Conservation (phyloP, 106 monocot species). For the Platanthera zijinensis region DNA sequence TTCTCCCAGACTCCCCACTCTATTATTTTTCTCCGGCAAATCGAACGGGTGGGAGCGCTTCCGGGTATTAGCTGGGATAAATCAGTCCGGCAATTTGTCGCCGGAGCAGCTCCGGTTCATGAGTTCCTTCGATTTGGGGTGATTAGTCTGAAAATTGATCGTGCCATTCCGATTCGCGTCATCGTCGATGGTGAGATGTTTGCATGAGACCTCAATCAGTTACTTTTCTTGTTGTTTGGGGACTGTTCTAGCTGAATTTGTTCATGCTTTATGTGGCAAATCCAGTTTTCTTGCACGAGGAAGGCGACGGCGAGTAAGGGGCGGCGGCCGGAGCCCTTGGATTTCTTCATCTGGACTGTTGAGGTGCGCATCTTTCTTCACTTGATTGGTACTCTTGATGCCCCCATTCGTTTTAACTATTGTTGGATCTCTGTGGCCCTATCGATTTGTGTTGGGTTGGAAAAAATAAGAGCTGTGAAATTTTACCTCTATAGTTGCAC, state of each 20-base stretch:
- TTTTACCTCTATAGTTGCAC: not conserved
- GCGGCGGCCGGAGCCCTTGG: conserved; percentile 73
- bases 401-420: not conserved
- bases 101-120: not conserved
- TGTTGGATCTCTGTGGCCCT: not conserved
- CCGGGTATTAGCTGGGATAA: not conserved
- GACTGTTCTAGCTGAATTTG: not conserved
- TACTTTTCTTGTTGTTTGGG: not conserved
- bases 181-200: not conserved
- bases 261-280: not conserved
- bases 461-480: not conserved
- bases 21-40: not conserved
- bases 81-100: not conserved
- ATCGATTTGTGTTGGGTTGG: not conserved
- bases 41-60: not conserved
- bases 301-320: conserved; percentile 27
- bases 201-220: not conserved
- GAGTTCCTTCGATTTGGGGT: not conserved
- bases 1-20: not conserved
- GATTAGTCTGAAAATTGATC: not conserved
- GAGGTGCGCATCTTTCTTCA: conserved; percentile 35
- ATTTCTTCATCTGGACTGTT: conserved; percentile 98
- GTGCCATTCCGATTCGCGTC: not conserved
- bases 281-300: not conserved
- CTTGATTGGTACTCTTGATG: not conserved